Base-by-base conservation (phyloP, 352 stramenopile genomes). In the Salisapilia sapeloensis region DNA sequence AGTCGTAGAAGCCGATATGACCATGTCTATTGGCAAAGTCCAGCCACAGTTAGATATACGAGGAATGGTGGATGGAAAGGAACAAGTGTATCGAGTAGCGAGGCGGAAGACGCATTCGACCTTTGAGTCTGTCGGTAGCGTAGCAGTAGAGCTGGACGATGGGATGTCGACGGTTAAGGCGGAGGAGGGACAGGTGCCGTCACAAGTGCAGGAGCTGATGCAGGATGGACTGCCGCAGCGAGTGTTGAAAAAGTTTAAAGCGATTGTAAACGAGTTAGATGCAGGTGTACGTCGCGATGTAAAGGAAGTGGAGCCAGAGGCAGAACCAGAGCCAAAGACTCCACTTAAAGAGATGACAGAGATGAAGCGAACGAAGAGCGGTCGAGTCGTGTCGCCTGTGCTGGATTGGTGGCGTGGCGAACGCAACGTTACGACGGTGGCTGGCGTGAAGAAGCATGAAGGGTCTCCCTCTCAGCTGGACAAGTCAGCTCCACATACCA, bases 371-470 rank as follows among this genome's bases (percentile, higher is more conserved):
- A 55, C 47, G 12, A 35, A 43, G 8, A 52, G 53, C 18, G 40
- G 45, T 2, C 39, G 43, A 3, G 15, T 28, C 14, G 32, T 63
- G 18, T 60, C 44, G 2, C 54, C 54, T 0, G 39, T 60, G 34
- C 60, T 72, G 52, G 56, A 64, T 16, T 72, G 58, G 58, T 67
- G 58, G 57, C 57, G 52, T 18, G 51, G 49, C 25, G 55, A 67
- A 24, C 44, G 40, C 6, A 33, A 19, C 5, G 26, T 19, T 19
- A 16, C 6, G 19, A 31, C 6, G 3, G 6, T 14, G 6, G 26
- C 19, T 14, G 19, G 16, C 14, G 26, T 19, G 6, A 3, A 16
- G 19, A 6, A 19, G 6, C 14, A 31, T 6, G 26, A 31, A 6
- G 19, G 12, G n/a, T 29, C n/a, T n/a, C n/a, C 24, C n/a, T n/a